phyloP scores from a whole-genome alignment of 225 moss, liverwort and hornwort species.

The Physcomitrellopsis africana region DNA sequence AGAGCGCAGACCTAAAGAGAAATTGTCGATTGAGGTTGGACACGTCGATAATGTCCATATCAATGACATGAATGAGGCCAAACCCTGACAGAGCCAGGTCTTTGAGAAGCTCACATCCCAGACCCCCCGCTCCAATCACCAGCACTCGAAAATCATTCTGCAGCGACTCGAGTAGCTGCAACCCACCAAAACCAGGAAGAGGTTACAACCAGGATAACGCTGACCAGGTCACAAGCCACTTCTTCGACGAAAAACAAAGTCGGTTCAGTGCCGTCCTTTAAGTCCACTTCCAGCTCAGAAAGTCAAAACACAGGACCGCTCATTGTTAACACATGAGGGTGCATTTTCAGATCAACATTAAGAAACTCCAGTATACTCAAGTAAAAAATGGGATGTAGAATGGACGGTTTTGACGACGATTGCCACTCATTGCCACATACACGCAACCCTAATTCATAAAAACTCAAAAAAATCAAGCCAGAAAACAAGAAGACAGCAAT shows the following conservation, averaged over 20 bases:
- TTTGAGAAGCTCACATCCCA: conserved; percentile 95
- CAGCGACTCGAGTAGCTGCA: conserved; percentile 83
- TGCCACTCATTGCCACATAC: background rate
- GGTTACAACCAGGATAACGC: background rate
- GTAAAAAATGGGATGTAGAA: background rate
- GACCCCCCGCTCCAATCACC: conserved; percentile 91
- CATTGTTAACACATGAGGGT: background rate
- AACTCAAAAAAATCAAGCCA: too few species aligned
- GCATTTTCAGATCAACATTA: background rate
- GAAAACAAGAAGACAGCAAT: too few species aligned
- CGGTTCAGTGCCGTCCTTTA: background rate
- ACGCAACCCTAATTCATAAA: conserved; percentile 26
- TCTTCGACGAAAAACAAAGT: background rate
- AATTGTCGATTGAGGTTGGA: conserved; percentile 98
- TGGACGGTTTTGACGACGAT: background rate
- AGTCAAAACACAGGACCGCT: background rate
- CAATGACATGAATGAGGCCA: conserved; percentile 89
- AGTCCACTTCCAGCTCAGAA: conserved; percentile 13
- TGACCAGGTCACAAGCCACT: background rate
- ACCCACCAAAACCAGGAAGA: conserved; percentile 14
- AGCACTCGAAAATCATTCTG: conserved; percentile 82
- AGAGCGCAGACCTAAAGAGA: conserved; percentile 74
- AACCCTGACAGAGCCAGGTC: conserved; percentile 94
- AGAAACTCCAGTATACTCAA: background rate
- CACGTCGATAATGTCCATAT: conserved; percentile 98